Percentiles rank a stretch among this genome's conserved stretches.
Conservation (phyloP, 2,329 filamentous ascomycete species). For the Arthrinium phaeospermum region DNA sequence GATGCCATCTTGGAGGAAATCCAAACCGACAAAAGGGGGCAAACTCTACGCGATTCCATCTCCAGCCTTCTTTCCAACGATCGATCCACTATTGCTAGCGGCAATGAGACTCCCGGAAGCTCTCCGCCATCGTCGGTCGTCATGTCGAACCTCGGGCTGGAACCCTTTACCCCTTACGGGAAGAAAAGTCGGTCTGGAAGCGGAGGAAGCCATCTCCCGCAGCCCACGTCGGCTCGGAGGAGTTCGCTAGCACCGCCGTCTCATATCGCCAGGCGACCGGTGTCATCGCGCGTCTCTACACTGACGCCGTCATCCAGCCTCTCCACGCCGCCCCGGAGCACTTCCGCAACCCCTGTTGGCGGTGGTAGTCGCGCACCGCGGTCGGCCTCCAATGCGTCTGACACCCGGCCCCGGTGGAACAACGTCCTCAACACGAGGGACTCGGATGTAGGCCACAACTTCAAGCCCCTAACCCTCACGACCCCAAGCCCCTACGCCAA, state of each 20-base stretch:
- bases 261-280: constrained; percentile 48
- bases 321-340: constrained; percentile 44
- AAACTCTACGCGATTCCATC: constrained; percentile 88
- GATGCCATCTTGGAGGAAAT: constrained; percentile 78
- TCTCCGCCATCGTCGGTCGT: constrained; percentile 67
- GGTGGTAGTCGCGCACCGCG: constrained; percentile 47
- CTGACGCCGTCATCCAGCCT: constrained; percentile 39
- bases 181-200: constrained; percentile 56
- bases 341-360: constrained; percentile 56
- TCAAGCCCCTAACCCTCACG: constrained; percentile 65
- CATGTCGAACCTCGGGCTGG: constrained; percentile 61
- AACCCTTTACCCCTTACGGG: constrained; percentile 51
- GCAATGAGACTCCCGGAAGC: constrained; percentile 73
- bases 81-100: constrained; percentile 71
- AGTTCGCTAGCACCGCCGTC: constrained; percentile 50
- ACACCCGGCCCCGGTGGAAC: constrained; percentile 76
- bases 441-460: constrained; percentile 71
- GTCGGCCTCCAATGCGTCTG: constrained; percentile 50
- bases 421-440: constrained; percentile 66
- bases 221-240: constrained; percentile 47
- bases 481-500: constrained; percentile 64
- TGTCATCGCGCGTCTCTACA: constrained; percentile 52
- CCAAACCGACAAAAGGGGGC: constrained; percentile 64
- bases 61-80: constrained; percentile 91
- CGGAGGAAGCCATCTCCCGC: constrained; percentile 51